Percentiles rank a stretch among this genome's conserved stretches.
Evolutionary conservation across 2,329 filamentous ascomycete genomes (phyloP).

Genomic region (Xylariaceae sp.): DNA sequence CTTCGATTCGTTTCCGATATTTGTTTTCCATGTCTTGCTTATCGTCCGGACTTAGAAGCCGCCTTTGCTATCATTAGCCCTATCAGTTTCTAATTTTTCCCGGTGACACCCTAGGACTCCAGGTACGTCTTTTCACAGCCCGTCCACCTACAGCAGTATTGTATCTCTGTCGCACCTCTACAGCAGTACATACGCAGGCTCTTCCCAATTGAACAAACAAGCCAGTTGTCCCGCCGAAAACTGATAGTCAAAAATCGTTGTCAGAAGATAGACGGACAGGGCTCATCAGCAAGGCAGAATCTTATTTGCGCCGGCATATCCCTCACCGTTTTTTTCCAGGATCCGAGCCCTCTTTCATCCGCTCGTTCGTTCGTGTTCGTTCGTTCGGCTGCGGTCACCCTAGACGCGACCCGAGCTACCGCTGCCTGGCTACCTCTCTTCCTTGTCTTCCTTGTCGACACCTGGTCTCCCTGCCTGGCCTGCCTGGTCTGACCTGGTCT

Average conservation of each 20-base stretch:
- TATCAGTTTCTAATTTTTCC: background rate
- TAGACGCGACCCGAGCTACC: constrained; percentile 19
- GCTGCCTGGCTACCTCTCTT: too few species aligned
- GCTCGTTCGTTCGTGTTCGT: background rate
- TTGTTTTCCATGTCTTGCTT: background rate
- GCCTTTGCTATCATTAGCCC: background rate
- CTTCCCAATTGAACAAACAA: too few species aligned
- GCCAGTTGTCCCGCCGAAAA: too few species aligned
- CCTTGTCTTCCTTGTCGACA: background rate
- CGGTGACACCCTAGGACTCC: too few species aligned
- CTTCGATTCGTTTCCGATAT: background rate
- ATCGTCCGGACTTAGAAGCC: background rate
- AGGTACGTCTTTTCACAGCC: too few species aligned
- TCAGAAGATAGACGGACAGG: too few species aligned
- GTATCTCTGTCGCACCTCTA: constrained; percentile 3
- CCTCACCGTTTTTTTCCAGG: constrained; percentile 4
- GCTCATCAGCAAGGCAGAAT: constrained; percentile 8
- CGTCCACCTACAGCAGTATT: too few species aligned
- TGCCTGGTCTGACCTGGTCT: constrained; percentile 9
- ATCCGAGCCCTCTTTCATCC: background rate
- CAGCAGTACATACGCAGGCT: too few species aligned
- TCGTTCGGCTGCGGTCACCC: constrained; percentile 26
- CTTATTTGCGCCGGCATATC: background rate
- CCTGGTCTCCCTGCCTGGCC: constrained; percentile 18
- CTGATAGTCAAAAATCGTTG: too few species aligned